phyloP scores from a whole-genome alignment of 345 rosid genomes.

The Heritiera littoralis region DNA sequence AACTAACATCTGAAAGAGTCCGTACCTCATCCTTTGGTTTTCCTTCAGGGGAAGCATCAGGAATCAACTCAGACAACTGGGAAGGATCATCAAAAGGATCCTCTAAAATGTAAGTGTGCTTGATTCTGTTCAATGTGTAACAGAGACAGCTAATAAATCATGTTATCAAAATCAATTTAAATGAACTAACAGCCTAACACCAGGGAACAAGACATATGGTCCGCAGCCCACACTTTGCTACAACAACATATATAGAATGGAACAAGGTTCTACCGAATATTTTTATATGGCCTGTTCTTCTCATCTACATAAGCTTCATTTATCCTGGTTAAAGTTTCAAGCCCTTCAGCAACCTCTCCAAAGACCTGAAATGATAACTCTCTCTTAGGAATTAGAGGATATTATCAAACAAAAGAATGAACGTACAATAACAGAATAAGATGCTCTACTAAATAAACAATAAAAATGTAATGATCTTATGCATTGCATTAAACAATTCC shows the following conservation, averaged over 20 bases:
- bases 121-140: slow-evolving; percentile 54
- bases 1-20: slow-evolving; percentile 5
- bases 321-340: slow-evolving; percentile 67
- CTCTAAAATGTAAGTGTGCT: slow-evolving; percentile 73
- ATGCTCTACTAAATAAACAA: neutral
- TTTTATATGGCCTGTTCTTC: slow-evolving; percentile 72
- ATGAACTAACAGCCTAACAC: neutral
- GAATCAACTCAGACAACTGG: slow-evolving; percentile 71
- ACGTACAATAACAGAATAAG: neutral
- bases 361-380: slow-evolving; percentile 56
- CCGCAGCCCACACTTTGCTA: neutral
- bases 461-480: neutral
- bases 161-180: slow-evolving; percentile 2
- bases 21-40: slow-evolving; percentile 88
- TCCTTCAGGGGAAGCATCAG: slow-evolving; percentile 90
- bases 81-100: slow-evolving; percentile 94
- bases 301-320: slow-evolving; percentile 82
- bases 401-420: neutral
- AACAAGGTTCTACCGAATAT: slow-evolving; percentile 54
- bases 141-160: slow-evolving; percentile 4
- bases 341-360: slow-evolving; percentile 92
- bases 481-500: neutral
- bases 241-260: slow-evolving; percentile 9
- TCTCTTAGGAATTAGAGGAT: neutral
- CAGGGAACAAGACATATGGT: neutral